These are phyloP conservation scores for Magnolia officinalis DNA, from an alignment of 164 flowering plant genomes.

Conservation along the genomic window DNA sequence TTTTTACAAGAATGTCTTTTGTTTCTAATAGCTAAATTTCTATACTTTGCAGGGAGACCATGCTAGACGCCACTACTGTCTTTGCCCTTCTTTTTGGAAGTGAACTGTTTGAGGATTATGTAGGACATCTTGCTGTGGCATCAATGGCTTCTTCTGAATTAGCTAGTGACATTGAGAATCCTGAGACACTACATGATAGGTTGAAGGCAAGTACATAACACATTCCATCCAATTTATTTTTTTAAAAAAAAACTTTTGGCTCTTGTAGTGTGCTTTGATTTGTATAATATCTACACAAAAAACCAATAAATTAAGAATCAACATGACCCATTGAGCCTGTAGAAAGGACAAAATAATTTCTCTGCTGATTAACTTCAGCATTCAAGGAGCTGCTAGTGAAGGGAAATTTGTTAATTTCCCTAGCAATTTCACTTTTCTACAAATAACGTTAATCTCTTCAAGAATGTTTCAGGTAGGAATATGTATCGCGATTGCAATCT, in stretches of 20 bases:
- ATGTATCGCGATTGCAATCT: too few species aligned
- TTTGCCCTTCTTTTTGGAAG: conserved; percentile 96
- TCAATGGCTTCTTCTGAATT: conserved; percentile 85
- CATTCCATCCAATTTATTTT: not conserved
- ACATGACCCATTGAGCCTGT: too few species aligned
- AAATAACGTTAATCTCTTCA: not conserved
- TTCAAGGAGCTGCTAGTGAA: not conserved
- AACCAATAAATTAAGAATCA: too few species aligned
- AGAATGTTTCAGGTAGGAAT: not conserved
- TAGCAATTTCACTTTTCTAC: not conserved
- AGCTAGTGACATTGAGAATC: conserved; percentile 46
- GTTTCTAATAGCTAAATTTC: conserved; percentile 6
- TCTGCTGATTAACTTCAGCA: not conserved
- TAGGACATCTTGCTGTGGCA: conserved; percentile 89
- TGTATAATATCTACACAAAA: too few species aligned
- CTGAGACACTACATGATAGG: conserved; percentile 59
- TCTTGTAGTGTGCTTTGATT: too few species aligned
- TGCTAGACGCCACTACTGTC: conserved; percentile 86
- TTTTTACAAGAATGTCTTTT: not conserved
- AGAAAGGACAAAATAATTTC: not conserved
- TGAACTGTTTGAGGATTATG: conserved; percentile 82
- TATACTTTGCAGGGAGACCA: conserved; percentile 51
- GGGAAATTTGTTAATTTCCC: not conserved
- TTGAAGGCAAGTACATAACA: conserved; percentile 58
- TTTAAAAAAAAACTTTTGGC: too few species aligned